phyloP scores from a whole-genome alignment of 208 protist species.

The Leishmania martiniquensis region DNA sequence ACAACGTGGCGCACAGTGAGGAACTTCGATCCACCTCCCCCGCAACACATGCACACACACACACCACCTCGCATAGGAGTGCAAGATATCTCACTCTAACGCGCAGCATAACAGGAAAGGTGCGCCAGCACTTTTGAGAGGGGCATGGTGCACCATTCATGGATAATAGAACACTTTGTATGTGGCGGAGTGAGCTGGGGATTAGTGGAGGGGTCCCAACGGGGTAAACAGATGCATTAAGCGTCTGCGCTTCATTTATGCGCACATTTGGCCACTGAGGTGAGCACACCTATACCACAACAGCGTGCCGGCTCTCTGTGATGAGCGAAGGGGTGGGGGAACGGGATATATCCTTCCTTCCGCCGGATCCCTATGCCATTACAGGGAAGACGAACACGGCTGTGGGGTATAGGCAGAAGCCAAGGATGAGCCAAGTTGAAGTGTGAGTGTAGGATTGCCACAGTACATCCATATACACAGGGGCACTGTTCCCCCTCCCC shows the following conservation, averaged over 20 bases:
- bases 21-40: no score
- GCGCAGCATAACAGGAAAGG: background rate
- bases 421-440: background rate
- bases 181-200: background rate
- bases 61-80: background rate
- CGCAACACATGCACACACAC: no score
- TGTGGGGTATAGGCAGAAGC: background rate
- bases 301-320: background rate
- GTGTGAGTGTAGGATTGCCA: background rate
- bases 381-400: background rate
- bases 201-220: background rate
- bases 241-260: background rate
- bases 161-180: background rate
- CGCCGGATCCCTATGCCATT: background rate
- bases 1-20: background rate
- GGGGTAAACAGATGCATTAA: background rate
- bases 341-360: background rate
- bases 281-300: background rate
- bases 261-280: background rate
- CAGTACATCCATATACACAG: background rate
- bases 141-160: background rate
- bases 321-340: background rate
- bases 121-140: background rate
- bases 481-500: no score
- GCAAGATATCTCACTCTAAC: background rate